Conservation (phyloP, 1,284 basidiomycete species). For the Naganishia sp. region DNA sequence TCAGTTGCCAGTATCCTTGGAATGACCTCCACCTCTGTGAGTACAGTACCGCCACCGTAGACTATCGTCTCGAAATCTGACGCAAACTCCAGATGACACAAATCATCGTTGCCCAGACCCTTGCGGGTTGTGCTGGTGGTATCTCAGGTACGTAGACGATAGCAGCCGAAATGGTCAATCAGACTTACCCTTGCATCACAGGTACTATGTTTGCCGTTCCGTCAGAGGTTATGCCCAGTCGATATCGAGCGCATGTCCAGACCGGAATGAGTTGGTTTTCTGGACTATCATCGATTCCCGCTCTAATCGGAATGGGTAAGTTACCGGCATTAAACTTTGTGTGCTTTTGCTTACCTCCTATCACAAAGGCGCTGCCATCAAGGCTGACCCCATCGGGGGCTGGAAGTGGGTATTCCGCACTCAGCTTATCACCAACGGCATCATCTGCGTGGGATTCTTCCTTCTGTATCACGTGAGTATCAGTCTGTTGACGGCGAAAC, state of each 20-base stretch:
- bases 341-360: not conserved
- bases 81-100: constrained; percentile 2
- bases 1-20: constrained; percentile 9
- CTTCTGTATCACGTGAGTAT: constrained; percentile 17
- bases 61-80: not conserved
- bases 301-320: constrained; percentile 25
- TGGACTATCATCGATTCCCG: constrained; percentile 18
- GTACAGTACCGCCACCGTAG: not conserved
- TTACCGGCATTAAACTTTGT: not conserved
- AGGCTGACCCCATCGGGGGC: constrained; percentile 12
- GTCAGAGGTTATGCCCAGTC: constrained; percentile 25
- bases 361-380: constrained; percentile 13
- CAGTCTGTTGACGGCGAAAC: not conserved
- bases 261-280: constrained; percentile 25
- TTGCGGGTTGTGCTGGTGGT: constrained; percentile 16
- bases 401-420: constrained; percentile 27
- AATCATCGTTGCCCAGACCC: constrained; percentile 21
- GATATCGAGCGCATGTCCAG: constrained; percentile 25
- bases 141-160: too few relatives aligned
- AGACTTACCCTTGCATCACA: not conserved
- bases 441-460: constrained; percentile 15
- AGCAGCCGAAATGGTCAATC: too few relatives aligned
- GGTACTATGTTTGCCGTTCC: constrained; percentile 27
- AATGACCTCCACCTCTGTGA: constrained; percentile 20
- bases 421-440: constrained; percentile 12